phyloP scores from a whole-genome alignment of 2,329 filamentous ascomycete genomes.

The Fusarium lateritium region DNA sequence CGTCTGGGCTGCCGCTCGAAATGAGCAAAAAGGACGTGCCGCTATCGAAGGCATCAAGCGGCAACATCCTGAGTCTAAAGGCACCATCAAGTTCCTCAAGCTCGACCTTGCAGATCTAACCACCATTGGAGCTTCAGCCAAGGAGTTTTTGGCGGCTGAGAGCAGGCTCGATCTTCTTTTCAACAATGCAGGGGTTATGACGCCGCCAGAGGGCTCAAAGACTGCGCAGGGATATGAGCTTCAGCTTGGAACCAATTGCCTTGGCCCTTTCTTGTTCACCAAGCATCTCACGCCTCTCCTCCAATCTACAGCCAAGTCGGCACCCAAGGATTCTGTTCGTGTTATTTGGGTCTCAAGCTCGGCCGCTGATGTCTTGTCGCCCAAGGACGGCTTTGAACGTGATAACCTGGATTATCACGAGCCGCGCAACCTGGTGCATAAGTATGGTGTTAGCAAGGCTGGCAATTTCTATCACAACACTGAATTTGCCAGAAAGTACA shows the following conservation, averaged over 20 bases:
- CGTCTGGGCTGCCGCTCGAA: conserved; percentile 69
- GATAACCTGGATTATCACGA: conserved; percentile 50
- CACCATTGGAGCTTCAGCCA: conserved; percentile 53
- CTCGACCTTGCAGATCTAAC: conserved; percentile 62
- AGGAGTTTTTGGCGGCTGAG: conserved; percentile 52
- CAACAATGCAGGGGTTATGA: conserved; percentile 64
- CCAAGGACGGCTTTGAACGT: conserved; percentile 45
- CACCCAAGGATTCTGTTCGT: conserved; percentile 50
- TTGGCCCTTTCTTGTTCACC: conserved; percentile 60
- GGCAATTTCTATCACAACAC: conserved; percentile 51
- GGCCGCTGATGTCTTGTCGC: conserved; percentile 47
- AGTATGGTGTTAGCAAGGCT: conserved; percentile 53
- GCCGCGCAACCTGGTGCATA: conserved; percentile 39
- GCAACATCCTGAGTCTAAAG: conserved; percentile 54
- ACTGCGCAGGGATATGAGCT: conserved; percentile 61
- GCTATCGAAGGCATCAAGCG: conserved; percentile 63
- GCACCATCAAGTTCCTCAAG: conserved; percentile 60
- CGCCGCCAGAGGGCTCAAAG: conserved; percentile 56
- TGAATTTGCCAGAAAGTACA: conserved; percentile 50
- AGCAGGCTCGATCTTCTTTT: conserved; percentile 58
- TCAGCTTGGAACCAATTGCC: conserved; percentile 59
- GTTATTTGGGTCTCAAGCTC: conserved; percentile 54
- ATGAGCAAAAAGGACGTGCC: conserved; percentile 58
- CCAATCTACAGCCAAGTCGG: conserved; percentile 52
- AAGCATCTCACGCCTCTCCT: conserved; percentile 57